A percentile compares a stretch with the other conserved stretches of the same genome.
Conservation (phyloP, 116 monocot genomes). For the Posidonia oceanica region DNA sequence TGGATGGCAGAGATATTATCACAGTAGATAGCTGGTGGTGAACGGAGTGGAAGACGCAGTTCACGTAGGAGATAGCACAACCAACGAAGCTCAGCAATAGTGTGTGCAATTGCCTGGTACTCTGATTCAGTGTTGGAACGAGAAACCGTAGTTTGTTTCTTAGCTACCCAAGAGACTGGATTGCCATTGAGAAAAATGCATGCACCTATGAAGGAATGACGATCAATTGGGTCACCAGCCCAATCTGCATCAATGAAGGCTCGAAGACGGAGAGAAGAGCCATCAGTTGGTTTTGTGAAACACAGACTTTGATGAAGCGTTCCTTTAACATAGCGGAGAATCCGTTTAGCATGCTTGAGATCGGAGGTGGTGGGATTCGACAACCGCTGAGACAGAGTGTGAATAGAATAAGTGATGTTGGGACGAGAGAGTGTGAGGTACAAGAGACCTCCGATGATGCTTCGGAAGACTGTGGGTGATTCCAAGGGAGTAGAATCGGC, state of each 20-base stretch:
- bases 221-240: background rate
- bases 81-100: too few relatives aligned
- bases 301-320: background rate
- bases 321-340: too few relatives aligned
- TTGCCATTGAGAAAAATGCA: too few relatives aligned
- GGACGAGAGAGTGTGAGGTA: too few relatives aligned
- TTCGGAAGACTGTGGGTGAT: too few relatives aligned
- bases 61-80: too few relatives aligned
- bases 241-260: background rate
- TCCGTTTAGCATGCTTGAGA: background rate
- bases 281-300: too few relatives aligned
- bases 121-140: background rate
- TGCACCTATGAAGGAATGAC: background rate
- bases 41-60: too few relatives aligned
- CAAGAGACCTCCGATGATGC: too few relatives aligned
- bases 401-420: too few relatives aligned
- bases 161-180: background rate
- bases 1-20: background rate
- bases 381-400: background rate
- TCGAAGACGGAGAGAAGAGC: too few relatives aligned
- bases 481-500: fast-evolving
- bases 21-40: background rate
- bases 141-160: background rate
- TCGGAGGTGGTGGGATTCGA: background rate
- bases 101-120: too few relatives aligned